Conservation (phyloP, 2,329 filamentous ascomycete genomes). For the Mariannaea sp. region DNA sequence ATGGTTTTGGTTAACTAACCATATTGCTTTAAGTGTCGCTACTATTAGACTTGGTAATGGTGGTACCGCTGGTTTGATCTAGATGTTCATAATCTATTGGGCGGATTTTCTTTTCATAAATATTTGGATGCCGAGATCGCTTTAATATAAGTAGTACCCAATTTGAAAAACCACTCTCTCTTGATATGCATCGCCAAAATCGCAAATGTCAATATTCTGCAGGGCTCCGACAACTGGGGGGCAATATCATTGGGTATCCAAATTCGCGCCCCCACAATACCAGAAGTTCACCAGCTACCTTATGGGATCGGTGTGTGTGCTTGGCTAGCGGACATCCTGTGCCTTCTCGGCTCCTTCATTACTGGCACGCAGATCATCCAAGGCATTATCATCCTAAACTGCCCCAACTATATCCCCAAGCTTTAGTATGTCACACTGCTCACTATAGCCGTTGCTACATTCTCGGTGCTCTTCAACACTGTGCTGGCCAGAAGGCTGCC, state of each 20-base stretch:
- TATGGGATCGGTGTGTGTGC: conserved; percentile 51
- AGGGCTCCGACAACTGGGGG: conserved; percentile 59
- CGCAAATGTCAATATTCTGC: not conserved
- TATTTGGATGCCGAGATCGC: conserved; percentile 55
- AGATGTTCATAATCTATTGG: conserved; percentile 48
- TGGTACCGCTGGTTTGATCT: conserved; percentile 53
- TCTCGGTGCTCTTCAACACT: conserved; percentile 29
- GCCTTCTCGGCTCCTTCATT: conserved; percentile 49
- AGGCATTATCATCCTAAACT: conserved; percentile 46
- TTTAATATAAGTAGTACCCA: conserved; percentile 44
- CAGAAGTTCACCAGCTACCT: conserved; percentile 61
- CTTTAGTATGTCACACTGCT: conserved; percentile 31
- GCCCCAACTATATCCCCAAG: conserved; percentile 19
- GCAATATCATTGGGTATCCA: conserved; percentile 63
- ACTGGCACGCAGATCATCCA: conserved; percentile 52
- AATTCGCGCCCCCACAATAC: conserved; percentile 53
- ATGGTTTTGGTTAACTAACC: not conserved
- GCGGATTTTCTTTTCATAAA: conserved; percentile 46
- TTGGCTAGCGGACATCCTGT: conserved; percentile 51
- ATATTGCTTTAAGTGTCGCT: conserved; percentile 17
- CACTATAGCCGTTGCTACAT: conserved; percentile 18
- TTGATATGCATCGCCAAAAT: not conserved
- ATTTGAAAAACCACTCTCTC: not conserved
- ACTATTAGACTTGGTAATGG: conserved; percentile 45
- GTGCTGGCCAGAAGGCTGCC: conserved; percentile 25